Conservation (phyloP, 1,284 basidiomycete species). For the Trichosporon sp. region DNA sequence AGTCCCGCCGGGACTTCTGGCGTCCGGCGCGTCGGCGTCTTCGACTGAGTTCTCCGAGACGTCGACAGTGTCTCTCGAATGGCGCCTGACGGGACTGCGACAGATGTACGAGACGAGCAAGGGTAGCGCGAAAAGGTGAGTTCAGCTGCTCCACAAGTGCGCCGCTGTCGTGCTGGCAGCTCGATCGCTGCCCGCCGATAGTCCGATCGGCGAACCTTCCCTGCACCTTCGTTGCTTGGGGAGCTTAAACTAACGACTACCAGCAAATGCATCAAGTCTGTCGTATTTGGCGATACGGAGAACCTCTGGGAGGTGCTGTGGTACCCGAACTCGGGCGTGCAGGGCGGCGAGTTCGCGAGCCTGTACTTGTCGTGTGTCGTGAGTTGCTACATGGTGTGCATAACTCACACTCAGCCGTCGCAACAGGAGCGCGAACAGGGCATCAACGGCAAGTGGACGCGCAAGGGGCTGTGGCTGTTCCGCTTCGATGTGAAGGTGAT, state of each 20-base stretch:
- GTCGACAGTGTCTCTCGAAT: conserved; percentile 70
- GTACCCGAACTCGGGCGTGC: conserved; percentile 74
- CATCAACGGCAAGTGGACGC: conserved; percentile 71
- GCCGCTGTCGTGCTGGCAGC: neutral
- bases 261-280: conserved; percentile 57
- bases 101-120: conserved; percentile 69
- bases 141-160: neutral
- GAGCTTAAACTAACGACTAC: neutral
- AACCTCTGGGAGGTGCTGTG: conserved; percentile 67
- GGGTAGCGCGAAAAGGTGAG: conserved; percentile 55
- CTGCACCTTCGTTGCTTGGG: neutral
- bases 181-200: neutral
- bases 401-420: conserved; percentile 60
- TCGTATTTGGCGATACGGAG: conserved; percentile 56
- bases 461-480: conserved; percentile 82
- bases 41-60: conserved; percentile 61
- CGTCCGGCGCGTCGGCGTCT: conserved; percentile 8
- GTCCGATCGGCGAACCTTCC: conserved; percentile 12
- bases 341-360: conserved; percentile 64
- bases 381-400: conserved; percentile 39
- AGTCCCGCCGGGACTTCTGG: conserved; percentile 3
- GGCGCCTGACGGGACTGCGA: conserved; percentile 70
- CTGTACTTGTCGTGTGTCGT: conserved; percentile 80
- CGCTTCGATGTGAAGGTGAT: conserved; percentile 73
- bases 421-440: conserved; percentile 71